Evolutionary conservation across 345 rosid species (phyloP).

Genomic region (Ceriops decandra): DNA sequence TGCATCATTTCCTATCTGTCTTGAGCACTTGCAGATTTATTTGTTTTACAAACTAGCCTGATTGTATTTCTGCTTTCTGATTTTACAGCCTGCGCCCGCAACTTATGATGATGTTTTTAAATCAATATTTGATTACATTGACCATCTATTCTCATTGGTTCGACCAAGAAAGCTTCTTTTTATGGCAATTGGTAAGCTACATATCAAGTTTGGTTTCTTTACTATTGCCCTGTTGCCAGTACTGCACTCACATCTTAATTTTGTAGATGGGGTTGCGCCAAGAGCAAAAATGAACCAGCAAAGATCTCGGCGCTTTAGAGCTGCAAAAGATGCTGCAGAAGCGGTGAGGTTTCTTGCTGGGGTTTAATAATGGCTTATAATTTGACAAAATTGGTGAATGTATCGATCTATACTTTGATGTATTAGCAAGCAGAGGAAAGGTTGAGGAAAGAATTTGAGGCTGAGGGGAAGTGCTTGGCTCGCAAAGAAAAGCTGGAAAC

Average conservation of each 20-base stretch:
- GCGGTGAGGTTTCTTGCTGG: conserved; percentile 49
- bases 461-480: conserved; percentile 49
- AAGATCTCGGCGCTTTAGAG: conserved; percentile 87
- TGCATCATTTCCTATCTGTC: background rate
- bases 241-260: background rate
- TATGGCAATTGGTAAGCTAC: conserved; percentile 81
- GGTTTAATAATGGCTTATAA: background rate
- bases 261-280: conserved; percentile 96
- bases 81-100: conserved; percentile 78
- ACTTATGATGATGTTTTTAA: conserved; percentile 90
- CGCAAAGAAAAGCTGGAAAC: conserved; percentile 78
- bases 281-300: conserved; percentile 99
- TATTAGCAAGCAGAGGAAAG: conserved; percentile 88
- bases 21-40: background rate
- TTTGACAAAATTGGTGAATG: conserved; percentile 8
- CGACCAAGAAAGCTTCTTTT: conserved; percentile 96
- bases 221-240: background rate
- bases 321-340: conserved; percentile 96
- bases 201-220: conserved; percentile 8
- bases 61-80: conserved; percentile 9
- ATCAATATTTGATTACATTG: conserved; percentile 84
- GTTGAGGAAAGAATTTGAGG: conserved; percentile 74
- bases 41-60: background rate
- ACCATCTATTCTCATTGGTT: conserved; percentile 76
- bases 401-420: conserved; percentile 12